Base-by-base conservation (phyloP, 495 filamentous ascomycete genomes). In the Hamigera avellanea region DNA sequence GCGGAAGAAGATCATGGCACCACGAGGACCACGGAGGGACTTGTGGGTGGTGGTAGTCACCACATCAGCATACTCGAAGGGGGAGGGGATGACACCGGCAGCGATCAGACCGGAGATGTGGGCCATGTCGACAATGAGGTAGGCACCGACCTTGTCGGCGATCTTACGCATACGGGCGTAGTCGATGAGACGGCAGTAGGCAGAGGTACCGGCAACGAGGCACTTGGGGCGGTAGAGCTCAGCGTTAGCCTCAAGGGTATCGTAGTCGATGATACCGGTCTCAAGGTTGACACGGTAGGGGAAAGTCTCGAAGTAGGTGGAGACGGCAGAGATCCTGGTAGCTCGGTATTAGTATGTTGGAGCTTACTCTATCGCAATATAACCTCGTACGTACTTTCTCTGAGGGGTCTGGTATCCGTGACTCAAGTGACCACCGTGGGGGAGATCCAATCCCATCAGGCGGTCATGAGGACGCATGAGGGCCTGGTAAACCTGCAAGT, bases 1-100 rank as follows among this genome's bases (percentile, higher is more conserved):
- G 53, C 93, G 84, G 78, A 86, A 99, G 76, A 99, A 99, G 67
- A 99, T 99, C 93, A 99, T 99, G 56, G 93, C 93, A 57, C 93
- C 93, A 64, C 93, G 83, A 37, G 93, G 93, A 36, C 93, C 93
- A 70, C 93, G 86, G 51, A 99, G 83, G 34, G 88, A 95, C 77
- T 99, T 99, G 78, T 99, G 93, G 33, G 93, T 99, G 40, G 93
- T 99, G 39, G 93, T 99, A 43, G 93, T 99, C 39, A 99, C 93
- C 37, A 99, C 83, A 61, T 96, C 93, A 40, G 89, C 87, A 51
- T 95, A 73, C 45, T 79, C 70, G 69, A 99, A 99, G 18, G 93
- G 93, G 36, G 84, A 85, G 42, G 89, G 86, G 49, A 96, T 95
- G 53, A 93, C 89, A 48, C 80, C 86, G 41, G 84, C 83, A 45